Percentiles rank a stretch among this genome's conserved stretches.
Conservation (phyloP, 108 stramenopile genomes). For the Nitzschia putrida region DNA sequence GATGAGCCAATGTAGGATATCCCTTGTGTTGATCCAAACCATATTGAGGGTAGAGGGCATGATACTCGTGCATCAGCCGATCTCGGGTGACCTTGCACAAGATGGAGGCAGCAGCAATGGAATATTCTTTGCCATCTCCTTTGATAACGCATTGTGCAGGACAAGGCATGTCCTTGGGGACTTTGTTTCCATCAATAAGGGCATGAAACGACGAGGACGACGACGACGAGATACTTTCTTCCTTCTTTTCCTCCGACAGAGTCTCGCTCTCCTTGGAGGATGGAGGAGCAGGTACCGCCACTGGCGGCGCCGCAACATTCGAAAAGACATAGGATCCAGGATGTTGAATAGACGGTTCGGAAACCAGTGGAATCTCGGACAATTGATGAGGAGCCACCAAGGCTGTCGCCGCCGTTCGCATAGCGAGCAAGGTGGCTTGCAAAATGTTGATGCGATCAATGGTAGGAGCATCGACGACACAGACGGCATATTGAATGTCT, state of each 20-base stretch:
- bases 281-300: no score
- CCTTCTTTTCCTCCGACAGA: neutral
- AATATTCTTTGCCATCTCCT: slow-evolving; percentile 88
- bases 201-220: slow-evolving; percentile 43
- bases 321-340: slow-evolving; percentile 63
- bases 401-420: slow-evolving; percentile 72
- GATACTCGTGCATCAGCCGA: slow-evolving; percentile 89
- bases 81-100: slow-evolving; percentile 97
- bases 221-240: neutral
- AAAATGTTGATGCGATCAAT: slow-evolving; percentile 99
- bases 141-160: slow-evolving; percentile 73
- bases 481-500: slow-evolving; percentile 78
- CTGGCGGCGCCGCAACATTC: neutral
- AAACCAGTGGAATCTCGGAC: slow-evolving; percentile 26
- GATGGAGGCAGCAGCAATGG: slow-evolving; percentile 94
- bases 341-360: slow-evolving; percentile 40
- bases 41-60: slow-evolving; percentile 86
- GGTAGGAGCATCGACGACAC: slow-evolving; percentile 73
- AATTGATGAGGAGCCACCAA: slow-evolving; percentile 15
- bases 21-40: slow-evolving; percentile 91
- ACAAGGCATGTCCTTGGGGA: slow-evolving; percentile 81
- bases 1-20: slow-evolving; percentile 90
- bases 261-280: neutral
- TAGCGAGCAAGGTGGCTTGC: slow-evolving; percentile 91
- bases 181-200: slow-evolving; percentile 86